A percentile compares a stretch with the other conserved stretches of the same genome.
Conservation (phyloP, 2,329 filamentous ascomycete species). For the Coniochaeta sp. region DNA sequence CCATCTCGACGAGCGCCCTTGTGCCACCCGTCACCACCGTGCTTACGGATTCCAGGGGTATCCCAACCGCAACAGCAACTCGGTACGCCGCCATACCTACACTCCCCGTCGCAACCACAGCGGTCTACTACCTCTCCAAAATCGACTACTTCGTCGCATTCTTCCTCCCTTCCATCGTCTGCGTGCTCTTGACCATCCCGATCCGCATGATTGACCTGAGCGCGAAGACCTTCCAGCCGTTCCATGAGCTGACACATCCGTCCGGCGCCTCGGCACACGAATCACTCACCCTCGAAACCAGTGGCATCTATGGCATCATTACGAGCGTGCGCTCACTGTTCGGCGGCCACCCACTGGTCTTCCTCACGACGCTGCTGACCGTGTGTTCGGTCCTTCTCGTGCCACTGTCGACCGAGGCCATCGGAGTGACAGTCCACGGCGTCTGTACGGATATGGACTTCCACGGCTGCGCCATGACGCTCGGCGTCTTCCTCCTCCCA, state of each 20-base stretch:
- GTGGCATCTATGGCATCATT: conserved; percentile 13
- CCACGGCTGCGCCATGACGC: conserved; percentile 20
- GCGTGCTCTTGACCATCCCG: conserved; percentile 25
- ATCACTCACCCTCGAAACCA: conserved; percentile 20
- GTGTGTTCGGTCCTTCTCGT: conserved; percentile 19
- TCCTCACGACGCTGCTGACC: conserved; percentile 18
- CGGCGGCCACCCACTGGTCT: conserved; percentile 17
- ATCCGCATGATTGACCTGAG: conserved; percentile 27
- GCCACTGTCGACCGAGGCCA: conserved; percentile 20
- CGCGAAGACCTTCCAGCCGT: conserved; percentile 30
- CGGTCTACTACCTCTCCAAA: conserved; percentile 17
- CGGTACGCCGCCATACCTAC: conserved; percentile 8
- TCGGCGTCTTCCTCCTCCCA: conserved; percentile 17
- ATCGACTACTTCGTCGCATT: conserved; percentile 26
- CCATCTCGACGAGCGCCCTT: conserved; percentile 7
- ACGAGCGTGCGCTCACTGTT: conserved; percentile 15
- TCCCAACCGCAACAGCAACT: conserved; percentile 12
- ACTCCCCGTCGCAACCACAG: not conserved
- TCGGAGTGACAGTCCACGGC: conserved; percentile 20
- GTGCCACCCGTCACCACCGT: conserved; percentile 6
- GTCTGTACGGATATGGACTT: conserved; percentile 15
- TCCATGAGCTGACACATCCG: conserved; percentile 24
- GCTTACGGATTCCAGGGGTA: conserved; percentile 8
- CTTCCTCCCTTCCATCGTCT: conserved; percentile 27
- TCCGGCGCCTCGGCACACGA: conserved; percentile 21